Evolutionary conservation across 768 basidiomycete genomes (phyloP).

Genomic region (Mycena filopes): DNA sequence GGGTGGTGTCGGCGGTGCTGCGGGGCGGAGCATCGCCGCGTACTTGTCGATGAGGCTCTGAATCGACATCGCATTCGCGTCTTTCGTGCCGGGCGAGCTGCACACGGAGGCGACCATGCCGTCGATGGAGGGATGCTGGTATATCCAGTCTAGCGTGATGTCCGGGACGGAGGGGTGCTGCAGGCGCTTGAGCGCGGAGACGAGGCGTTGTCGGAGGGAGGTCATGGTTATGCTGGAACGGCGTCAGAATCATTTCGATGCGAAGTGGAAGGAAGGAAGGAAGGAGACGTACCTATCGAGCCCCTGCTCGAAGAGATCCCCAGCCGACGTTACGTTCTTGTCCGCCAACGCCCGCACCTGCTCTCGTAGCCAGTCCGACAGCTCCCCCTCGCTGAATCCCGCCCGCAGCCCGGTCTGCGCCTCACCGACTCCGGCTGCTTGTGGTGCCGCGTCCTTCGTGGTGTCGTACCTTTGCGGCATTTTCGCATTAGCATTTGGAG

Average conservation of each 20-base stretch:
- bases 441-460: too few relatives aligned
- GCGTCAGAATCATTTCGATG: not conserved
- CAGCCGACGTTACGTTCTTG: constrained; percentile 29
- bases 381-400: too few relatives aligned
- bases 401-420: too few relatives aligned
- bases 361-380: too few relatives aligned
- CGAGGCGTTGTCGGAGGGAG: too few relatives aligned
- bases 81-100: constrained; percentile 13
- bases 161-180: not conserved
- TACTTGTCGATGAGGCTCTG: not conserved
- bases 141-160: not conserved
- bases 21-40: not conserved
- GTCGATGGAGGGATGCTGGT: not conserved
- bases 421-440: too few relatives aligned
- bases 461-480: too few relatives aligned
- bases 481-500: too few relatives aligned
- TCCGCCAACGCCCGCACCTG: constrained; percentile 43
- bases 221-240: constrained; percentile 40
- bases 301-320: constrained; percentile 26
- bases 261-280: not conserved
- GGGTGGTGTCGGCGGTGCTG: not conserved
- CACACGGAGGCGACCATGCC: constrained; percentile 15
- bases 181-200: not conserved
- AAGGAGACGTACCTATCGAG: constrained; percentile 28
- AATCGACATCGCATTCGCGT: not conserved